These are phyloP conservation scores for Aspergillus spinulosporus DNA, from an alignment of 2,329 filamentous ascomycete species.

Conservation along the genomic window DNA sequence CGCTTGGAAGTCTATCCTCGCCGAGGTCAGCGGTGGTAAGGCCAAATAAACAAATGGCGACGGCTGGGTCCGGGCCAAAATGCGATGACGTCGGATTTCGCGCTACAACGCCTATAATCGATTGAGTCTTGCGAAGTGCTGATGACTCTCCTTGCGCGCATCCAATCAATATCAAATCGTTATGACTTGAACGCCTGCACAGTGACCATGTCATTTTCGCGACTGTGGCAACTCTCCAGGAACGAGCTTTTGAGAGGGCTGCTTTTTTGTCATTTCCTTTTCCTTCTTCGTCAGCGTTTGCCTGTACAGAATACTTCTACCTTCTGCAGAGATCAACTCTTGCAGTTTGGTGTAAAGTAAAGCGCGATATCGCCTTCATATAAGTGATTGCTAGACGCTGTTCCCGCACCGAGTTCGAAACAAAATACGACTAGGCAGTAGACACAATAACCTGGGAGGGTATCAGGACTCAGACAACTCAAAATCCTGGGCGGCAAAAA, in stretches of 20 bases:
- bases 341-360: slow-evolving; percentile 25
- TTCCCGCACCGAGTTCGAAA: neutral
- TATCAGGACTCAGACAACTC: neutral
- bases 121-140: slow-evolving; percentile 21
- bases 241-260: slow-evolving; percentile 21
- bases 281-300: slow-evolving; percentile 27
- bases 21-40: slow-evolving; percentile 45
- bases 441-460: neutral
- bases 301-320: slow-evolving; percentile 31
- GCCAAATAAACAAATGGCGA: slow-evolving; percentile 38
- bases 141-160: slow-evolving; percentile 34
- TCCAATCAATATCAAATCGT: slow-evolving; percentile 42
- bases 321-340: slow-evolving; percentile 19
- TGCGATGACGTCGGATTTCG: slow-evolving; percentile 24
- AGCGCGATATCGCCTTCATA: slow-evolving; percentile 20
- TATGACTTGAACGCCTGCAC: slow-evolving; percentile 34
- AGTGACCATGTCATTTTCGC: slow-evolving; percentile 25
- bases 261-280: slow-evolving; percentile 15
- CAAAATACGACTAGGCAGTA: neutral
- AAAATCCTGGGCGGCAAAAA: neutral
- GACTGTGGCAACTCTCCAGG: slow-evolving; percentile 22
- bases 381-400: slow-evolving; percentile 3
- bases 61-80: slow-evolving; percentile 39
- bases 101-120: slow-evolving; percentile 19
- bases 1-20: slow-evolving; percentile 44